Conservation (phyloP, 345 rosid genomes). For the Melastoma malabathricum region DNA sequence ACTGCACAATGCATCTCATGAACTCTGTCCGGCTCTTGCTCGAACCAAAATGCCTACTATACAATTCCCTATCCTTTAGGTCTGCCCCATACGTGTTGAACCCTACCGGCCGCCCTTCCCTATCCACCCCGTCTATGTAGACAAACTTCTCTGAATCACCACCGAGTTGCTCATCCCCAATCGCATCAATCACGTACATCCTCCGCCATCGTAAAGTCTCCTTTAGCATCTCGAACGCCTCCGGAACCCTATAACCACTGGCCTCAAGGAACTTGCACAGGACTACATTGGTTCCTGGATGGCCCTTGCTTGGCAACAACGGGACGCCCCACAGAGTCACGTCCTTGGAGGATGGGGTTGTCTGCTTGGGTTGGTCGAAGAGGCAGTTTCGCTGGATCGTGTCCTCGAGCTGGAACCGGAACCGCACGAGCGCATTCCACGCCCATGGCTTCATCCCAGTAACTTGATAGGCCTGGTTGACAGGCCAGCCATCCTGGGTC, state of each 20-base stretch:
- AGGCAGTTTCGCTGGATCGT: constrained; percentile 33
- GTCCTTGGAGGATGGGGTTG: constrained; percentile 7
- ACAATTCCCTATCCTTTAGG: constrained; percentile 21
- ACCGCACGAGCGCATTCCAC: constrained; percentile 27
- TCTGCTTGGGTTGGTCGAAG: constrained; percentile 10
- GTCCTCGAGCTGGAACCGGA: constrained; percentile 32
- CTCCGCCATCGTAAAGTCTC: constrained; percentile 37
- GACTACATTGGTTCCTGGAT: constrained; percentile 30
- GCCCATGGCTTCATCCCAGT: constrained; percentile 14
- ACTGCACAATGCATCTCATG: constrained; percentile 23
- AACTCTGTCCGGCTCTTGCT: constrained; percentile 18
- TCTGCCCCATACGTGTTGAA: constrained; percentile 14
- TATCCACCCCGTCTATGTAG: constrained; percentile 20
- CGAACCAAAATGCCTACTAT: constrained; percentile 11
- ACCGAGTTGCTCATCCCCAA: constrained; percentile 16
- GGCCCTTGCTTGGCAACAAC: constrained; percentile 39
- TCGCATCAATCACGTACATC: constrained; percentile 16
- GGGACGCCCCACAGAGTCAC: constrained; percentile 47
- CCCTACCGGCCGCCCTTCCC: constrained; percentile 36
- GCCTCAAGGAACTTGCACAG: constrained; percentile 42
- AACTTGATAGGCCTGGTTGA: neutral
- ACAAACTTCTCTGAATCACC: constrained; percentile 16
- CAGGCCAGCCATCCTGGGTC: too few relatives aligned
- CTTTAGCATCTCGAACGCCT: constrained; percentile 40
- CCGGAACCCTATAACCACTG: constrained; percentile 20